Conservation (phyloP, 1,284 basidiomycete genomes). For the Ceratobasidium sp. region DNA sequence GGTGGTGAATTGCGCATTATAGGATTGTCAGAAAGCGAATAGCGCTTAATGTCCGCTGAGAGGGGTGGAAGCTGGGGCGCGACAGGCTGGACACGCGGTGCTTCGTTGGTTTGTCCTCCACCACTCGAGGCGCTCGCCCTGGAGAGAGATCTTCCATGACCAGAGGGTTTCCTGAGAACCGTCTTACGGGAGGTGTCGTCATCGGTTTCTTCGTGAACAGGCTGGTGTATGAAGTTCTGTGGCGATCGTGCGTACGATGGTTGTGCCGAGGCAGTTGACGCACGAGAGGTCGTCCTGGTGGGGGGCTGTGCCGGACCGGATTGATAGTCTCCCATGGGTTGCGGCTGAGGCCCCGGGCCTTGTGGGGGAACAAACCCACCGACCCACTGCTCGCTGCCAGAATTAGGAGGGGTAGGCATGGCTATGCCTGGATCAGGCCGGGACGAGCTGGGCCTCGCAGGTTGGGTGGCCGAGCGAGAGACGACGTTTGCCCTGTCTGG, state of each 20-base stretch:
- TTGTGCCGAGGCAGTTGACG: constrained; percentile 18
- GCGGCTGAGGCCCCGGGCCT: not conserved
- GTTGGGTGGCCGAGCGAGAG: constrained; percentile 12
- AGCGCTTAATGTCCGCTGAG: constrained; percentile 71
- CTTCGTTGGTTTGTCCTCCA: not conserved
- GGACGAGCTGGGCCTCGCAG: constrained; percentile 14
- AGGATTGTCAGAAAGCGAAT: constrained; percentile 58
- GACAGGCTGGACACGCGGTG: constrained; percentile 49
- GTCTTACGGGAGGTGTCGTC: constrained; percentile 20
- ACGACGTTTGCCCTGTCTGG: constrained; percentile 19
- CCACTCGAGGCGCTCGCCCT: constrained; percentile 13
- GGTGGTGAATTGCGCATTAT: constrained; percentile 5
- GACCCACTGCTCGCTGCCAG: constrained; percentile 5
- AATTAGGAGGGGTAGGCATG: constrained; percentile 12
- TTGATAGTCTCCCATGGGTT: constrained; percentile 22
- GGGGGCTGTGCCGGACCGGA: constrained; percentile 23
- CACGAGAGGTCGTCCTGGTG: constrained; percentile 15
- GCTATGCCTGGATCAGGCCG: constrained; percentile 10
- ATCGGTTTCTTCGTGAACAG: constrained; percentile 30
- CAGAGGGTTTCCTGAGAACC: constrained; percentile 14
- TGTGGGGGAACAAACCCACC: constrained; percentile 21
- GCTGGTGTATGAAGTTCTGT: constrained; percentile 22
- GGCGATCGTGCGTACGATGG: constrained; percentile 12
- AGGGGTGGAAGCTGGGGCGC: constrained; percentile 51
- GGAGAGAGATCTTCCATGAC: constrained; percentile 11